Evolutionary conservation across 2,329 filamentous ascomycete species (phyloP).

Genomic region (Rhynchosporium secalis): DNA sequence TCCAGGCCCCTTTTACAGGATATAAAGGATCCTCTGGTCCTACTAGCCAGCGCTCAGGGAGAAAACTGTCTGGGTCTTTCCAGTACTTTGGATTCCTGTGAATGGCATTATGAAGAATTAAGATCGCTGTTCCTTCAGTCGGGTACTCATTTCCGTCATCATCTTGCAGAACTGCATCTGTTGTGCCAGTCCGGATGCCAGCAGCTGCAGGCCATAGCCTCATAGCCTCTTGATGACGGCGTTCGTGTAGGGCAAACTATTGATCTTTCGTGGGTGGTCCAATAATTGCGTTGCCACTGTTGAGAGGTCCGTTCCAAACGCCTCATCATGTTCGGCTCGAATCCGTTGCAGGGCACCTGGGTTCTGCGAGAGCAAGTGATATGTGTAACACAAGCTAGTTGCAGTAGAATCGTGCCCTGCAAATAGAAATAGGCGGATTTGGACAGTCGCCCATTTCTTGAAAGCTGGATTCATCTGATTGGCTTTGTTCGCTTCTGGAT

Average conservation of each 20-base stretch:
- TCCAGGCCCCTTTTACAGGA: conserved; percentile 46
- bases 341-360: conserved; percentile 24
- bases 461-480: conserved; percentile 20
- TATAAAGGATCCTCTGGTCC: conserved; percentile 42
- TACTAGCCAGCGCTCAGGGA: conserved; percentile 50
- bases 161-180: conserved; percentile 21
- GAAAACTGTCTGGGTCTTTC: conserved; percentile 46
- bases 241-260: conserved; percentile 28
- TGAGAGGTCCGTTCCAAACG: conserved; percentile 29
- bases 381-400: conserved; percentile 25
- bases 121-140: conserved; percentile 24
- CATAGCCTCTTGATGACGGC: conserved; percentile 33
- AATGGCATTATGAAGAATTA: conserved; percentile 24
- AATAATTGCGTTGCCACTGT: conserved; percentile 18
- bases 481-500: conserved; percentile 4
- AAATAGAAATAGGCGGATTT: conserved; percentile 29
- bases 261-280: conserved; percentile 25
- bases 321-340: conserved; percentile 30
- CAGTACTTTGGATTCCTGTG: conserved; percentile 46
- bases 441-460: conserved; percentile 22
- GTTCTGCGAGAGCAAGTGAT: conserved; percentile 29
- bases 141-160: conserved; percentile 24
- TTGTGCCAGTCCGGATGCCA: conserved; percentile 21
- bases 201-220: conserved; percentile 30
- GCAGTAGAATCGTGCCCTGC: conserved; percentile 33